These are phyloP conservation scores for Trichosporon asahii DNA, from an alignment of 1,284 basidiomycete genomes.

Conservation along the genomic window DNA sequence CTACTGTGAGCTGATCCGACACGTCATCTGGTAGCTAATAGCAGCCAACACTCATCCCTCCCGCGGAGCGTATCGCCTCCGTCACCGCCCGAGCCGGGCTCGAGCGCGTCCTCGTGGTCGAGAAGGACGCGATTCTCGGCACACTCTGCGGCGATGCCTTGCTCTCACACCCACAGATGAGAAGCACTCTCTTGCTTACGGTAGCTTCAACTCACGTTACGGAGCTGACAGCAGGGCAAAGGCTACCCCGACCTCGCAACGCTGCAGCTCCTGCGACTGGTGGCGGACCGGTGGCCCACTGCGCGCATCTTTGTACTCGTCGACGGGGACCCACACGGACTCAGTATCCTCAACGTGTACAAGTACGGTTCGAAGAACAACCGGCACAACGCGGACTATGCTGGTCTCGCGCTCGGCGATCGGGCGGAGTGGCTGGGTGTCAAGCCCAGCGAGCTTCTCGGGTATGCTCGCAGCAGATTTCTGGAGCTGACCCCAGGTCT, in stretches of 20 bases:
- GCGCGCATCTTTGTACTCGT: slow-evolving; percentile 73
- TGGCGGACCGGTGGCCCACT: slow-evolving; percentile 66
- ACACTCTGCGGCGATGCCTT: slow-evolving; percentile 12
- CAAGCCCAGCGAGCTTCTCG: slow-evolving; percentile 60
- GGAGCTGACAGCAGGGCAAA: slow-evolving; percentile 65
- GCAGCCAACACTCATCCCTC: slow-evolving; percentile 71
- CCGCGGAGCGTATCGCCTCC: slow-evolving; percentile 63
- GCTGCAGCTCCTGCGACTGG: slow-evolving; percentile 68
- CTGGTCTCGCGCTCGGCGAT: slow-evolving; percentile 62
- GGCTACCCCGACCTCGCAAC: slow-evolving; percentile 91
- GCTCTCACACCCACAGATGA: slow-evolving; percentile 8
- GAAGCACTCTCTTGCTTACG: slow-evolving; percentile 22
- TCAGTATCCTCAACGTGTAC: slow-evolving; percentile 84
- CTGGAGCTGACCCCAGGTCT: slow-evolving; percentile 38
- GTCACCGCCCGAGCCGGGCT: slow-evolving; percentile 60
- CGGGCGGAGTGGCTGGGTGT: slow-evolving; percentile 76
- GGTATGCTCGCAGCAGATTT: too few species aligned
- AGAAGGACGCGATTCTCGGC: slow-evolving; percentile 67
- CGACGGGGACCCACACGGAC: slow-evolving; percentile 82
- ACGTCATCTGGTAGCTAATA: not conserved
- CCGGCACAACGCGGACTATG: slow-evolving; percentile 32
- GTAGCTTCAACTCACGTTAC: not conserved
- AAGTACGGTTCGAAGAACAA: slow-evolving; percentile 51
- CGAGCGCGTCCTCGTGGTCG: slow-evolving; percentile 76
- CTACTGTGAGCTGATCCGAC: slow-evolving; percentile 56